Evolutionary conservation across 1,139 yeast genomes (phyloP), one percentile per base, ranked within the genome.

Genomic region (Lodderomyces orthopsilosis): DNA sequence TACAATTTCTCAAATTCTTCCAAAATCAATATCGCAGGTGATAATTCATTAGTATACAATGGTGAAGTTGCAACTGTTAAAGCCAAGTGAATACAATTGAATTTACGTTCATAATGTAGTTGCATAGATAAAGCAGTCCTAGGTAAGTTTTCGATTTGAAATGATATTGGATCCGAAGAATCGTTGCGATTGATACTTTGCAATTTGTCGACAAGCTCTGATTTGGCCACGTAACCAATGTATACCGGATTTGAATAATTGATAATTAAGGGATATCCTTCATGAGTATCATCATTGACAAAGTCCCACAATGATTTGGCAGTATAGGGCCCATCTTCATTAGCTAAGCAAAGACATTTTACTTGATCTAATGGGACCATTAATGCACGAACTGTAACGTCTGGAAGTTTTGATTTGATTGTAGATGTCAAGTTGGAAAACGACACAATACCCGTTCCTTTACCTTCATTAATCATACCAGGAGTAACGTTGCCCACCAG

Each of bases 1-100:
- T 67, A 64, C 43, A 73, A 54, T 45, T 69, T 66, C 43, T 73
- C 77, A 51, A 73, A 72, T 22, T 64, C 56, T 45, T 73, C 75
- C 17, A 72, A 49, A 2, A 68, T 59, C 14, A 66, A 56, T 4
- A 69, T 56, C n/a, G 66, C 54, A 2, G 76, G 69, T 1, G 72
- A 61, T 26, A 52, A 45, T 41, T 67, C 70, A 45, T 67, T 68
- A 24, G 67, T 52, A 2, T 62, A 52, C 3, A 66, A 50, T 21
- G 50, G 51, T 1, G 63, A 53, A 28, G 46, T 48, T 28, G 62
- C 65, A 1, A 59, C 52, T 2, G 18, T 37, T 2, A 64, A 17
- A 7, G 55, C 55, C 6, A 63, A 27, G 30, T 51, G 52, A 1
- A 50, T 30, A 6, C 57, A 23, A 4, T 42, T 22, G 3, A 41